A percentile compares a stretch with the other conserved stretches of the same genome.
Evolutionary conservation across 768 basidiomycete genomes (phyloP).

Genomic region (Tephrocybe sp.): DNA sequence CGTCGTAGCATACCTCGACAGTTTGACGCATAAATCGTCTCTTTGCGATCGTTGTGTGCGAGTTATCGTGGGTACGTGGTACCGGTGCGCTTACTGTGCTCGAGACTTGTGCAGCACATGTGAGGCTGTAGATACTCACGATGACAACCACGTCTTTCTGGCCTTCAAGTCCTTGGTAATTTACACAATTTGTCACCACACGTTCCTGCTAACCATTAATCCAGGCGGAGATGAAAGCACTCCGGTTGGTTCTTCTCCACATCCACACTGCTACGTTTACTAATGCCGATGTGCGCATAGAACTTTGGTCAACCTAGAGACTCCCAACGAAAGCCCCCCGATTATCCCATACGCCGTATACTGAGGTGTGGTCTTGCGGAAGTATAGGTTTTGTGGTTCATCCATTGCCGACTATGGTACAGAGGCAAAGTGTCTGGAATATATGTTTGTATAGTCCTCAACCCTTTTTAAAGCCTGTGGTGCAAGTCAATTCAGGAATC

Average conservation of each 20-base stretch:
- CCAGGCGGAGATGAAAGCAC: conserved; percentile 73
- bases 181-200: conserved; percentile 1
- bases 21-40: conserved; percentile 61
- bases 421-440: background rate
- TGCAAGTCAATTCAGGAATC: background rate
- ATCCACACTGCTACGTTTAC: background rate
- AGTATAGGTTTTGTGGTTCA: background rate
- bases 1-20: conserved; percentile 55
- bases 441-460: background rate
- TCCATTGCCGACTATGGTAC: conserved; percentile 1
- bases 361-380: background rate
- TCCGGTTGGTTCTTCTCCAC: conserved; percentile 45
- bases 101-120: conserved; percentile 87
- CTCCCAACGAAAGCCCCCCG: conserved; percentile 49
- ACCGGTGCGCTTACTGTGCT: conserved; percentile 83
- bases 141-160: conserved; percentile 79
- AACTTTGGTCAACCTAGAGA: conserved; percentile 56
- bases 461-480: conserved; percentile 72
- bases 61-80: conserved; percentile 85
- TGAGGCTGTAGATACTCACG: conserved; percentile 77
- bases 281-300: conserved; percentile 27
- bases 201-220: conserved; percentile 8
- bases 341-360: conserved; percentile 66
- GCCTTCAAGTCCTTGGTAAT: conserved; percentile 82
- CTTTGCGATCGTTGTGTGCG: conserved; percentile 87